Evolutionary conservation across 805 yeast genomes (phyloP).

Genomic region (Metschnikowia shivogae): DNA sequence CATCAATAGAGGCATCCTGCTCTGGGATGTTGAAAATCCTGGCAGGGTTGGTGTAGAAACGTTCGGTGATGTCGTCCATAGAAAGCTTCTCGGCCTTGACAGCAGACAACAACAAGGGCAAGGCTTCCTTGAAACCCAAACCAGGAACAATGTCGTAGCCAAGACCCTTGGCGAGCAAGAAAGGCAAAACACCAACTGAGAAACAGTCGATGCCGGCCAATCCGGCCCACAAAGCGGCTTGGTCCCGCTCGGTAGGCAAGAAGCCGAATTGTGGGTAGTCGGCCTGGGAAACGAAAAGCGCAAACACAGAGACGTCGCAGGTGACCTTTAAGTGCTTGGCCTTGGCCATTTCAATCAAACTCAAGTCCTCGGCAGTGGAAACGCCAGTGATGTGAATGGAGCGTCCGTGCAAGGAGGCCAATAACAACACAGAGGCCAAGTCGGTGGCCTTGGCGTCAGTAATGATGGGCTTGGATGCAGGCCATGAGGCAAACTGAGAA

Average conservation of each 20-base stretch:
- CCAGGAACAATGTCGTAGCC: constrained; percentile 65
- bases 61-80: constrained; percentile 62
- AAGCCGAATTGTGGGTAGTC: constrained; percentile 67
- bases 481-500: constrained; percentile 80
- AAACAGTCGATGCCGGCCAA: constrained; percentile 75
- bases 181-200: constrained; percentile 78
- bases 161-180: constrained; percentile 60
- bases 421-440: constrained; percentile 83
- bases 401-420: constrained; percentile 83
- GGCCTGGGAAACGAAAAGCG: constrained; percentile 71
- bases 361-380: constrained; percentile 73
- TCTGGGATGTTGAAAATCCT: constrained; percentile 78
- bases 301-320: constrained; percentile 79
- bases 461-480: constrained; percentile 73
- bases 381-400: constrained; percentile 88
- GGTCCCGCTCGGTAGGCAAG: constrained; percentile 80
- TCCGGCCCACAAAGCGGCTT: constrained; percentile 75
- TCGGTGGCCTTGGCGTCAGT: constrained; percentile 92
- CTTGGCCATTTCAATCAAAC: constrained; percentile 80
- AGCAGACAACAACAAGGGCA: constrained; percentile 79
- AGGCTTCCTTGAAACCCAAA: constrained; percentile 71
- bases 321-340: constrained; percentile 78
- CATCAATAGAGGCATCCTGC: constrained; percentile 74
- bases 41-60: constrained; percentile 78
- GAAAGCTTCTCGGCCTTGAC: constrained; percentile 71